A percentile compares a stretch with the other conserved stretches of the same genome.
Conservation (phyloP, 2,329 filamentous ascomycete genomes). For the Trichoderma guizhouense region DNA sequence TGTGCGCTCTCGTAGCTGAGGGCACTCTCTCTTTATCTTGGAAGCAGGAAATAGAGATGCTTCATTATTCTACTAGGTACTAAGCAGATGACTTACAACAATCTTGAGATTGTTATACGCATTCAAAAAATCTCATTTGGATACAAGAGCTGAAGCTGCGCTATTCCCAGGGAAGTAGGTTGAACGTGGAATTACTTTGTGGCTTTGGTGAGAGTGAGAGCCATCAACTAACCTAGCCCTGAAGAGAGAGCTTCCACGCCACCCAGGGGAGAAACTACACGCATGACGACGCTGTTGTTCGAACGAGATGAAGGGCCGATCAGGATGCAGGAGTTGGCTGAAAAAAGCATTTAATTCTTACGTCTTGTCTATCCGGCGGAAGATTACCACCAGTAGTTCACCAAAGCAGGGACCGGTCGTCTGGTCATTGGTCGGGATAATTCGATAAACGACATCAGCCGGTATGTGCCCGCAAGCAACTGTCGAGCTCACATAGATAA, state of each 20-base stretch:
- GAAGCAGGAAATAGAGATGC: background rate
- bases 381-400: background rate
- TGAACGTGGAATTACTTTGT: background rate
- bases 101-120: background rate
- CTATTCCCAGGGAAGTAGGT: background rate
- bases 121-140: background rate
- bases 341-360: background rate
- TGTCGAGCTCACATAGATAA: background rate
- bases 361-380: background rate
- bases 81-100: background rate
- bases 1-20: background rate
- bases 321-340: background rate
- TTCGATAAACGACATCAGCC: background rate
- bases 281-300: background rate
- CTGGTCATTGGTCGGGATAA: background rate
- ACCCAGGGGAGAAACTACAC: background rate
- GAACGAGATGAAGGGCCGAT: background rate
- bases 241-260: background rate
- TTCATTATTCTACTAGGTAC: background rate
- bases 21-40: background rate
- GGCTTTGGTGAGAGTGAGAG: background rate
- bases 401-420: background rate
- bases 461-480: background rate
- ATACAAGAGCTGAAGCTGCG: background rate
- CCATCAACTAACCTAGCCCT: background rate